Evolutionary conservation across 805 yeast species (phyloP), one percentile per base, ranked within the genome.

Genomic region (Wickerhamomyces canadensis): DNA sequence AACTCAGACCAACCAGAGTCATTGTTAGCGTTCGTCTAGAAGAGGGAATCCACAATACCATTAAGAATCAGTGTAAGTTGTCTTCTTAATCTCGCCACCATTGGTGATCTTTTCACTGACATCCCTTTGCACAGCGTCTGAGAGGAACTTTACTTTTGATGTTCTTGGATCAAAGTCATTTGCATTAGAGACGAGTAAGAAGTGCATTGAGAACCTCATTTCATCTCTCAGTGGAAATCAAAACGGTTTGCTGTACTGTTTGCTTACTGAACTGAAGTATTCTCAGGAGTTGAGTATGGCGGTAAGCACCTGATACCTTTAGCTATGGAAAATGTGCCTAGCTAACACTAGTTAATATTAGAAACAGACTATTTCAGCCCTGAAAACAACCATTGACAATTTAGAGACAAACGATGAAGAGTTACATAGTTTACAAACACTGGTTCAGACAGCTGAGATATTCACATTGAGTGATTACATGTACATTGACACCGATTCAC

Each of bases 401-500:
- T 22, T 34, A 27, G 29, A 36, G 18, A n/a, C 34, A 18, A 15
- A 24, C 24, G 39, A 35, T 15, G 43, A 35, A 5, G 14, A 25
- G 2, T 25, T 30, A 10, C 15, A 7, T 10, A 10, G 18, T 4
- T 27, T 46, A 7, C 9, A 22, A 10, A 21, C 33, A 13, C 19
- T 35, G 8, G 32, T 47, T 4, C 28, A 19, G 5, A 15, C 26
- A 4, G 38, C 31, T 12, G 33, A 31, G 15, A 15, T 40, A 1
- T 41, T 46, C 15, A 27, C 27, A 10, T 27, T 37, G 5, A 13
- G 22, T 5, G 44, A 49, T 10, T 24, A 37, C 4, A 41, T 62
- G 54, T 46, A 44, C 26, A 36, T 63, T 18, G 64, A 62, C 30
- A 27, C 43, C 8, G 61, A 60, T 21, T 36, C 62, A 6, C 41